phyloP scores from a whole-genome alignment of 345 rosid genomes.

The Pistacia vera region DNA sequence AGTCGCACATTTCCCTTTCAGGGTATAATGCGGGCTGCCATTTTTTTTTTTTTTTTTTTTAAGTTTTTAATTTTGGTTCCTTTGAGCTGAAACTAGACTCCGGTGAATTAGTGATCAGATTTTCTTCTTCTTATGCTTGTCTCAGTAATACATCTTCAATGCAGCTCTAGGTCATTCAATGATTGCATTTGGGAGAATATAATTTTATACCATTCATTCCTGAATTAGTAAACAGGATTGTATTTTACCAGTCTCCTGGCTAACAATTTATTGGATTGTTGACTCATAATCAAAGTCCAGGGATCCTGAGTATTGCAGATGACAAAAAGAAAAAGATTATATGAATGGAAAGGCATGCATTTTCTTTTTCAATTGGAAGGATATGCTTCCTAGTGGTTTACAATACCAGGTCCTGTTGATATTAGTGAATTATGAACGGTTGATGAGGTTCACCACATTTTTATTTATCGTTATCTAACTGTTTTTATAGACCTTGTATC shows the following conservation, averaged over 20 bases:
- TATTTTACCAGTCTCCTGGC: no score
- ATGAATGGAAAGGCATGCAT: background rate
- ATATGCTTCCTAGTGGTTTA: background rate
- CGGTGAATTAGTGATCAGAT: background rate
- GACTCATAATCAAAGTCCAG: background rate
- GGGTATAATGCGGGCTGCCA: background rate
- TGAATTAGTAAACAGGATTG: background rate
- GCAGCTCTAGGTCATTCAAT: background rate
- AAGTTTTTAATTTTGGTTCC: no score
- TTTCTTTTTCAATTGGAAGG: background rate
- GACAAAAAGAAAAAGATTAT: background rate
- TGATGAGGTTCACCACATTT: no score
- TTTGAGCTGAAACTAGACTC: background rate
- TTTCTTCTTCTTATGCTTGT: background rate
- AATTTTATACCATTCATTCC: background rate
- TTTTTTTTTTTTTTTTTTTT: no score
- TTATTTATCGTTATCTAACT: no score
- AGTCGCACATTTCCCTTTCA: background rate
- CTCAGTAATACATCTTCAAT: background rate
- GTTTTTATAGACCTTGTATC: background rate
- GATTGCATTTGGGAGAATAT: background rate
- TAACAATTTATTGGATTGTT: no score
- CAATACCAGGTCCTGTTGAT: no score
- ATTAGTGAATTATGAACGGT: no score
- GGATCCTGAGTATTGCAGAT: background rate